phyloP scores from a whole-genome alignment of 2,329 filamentous ascomycete species.

The Thermochaetoides dissita region DNA sequence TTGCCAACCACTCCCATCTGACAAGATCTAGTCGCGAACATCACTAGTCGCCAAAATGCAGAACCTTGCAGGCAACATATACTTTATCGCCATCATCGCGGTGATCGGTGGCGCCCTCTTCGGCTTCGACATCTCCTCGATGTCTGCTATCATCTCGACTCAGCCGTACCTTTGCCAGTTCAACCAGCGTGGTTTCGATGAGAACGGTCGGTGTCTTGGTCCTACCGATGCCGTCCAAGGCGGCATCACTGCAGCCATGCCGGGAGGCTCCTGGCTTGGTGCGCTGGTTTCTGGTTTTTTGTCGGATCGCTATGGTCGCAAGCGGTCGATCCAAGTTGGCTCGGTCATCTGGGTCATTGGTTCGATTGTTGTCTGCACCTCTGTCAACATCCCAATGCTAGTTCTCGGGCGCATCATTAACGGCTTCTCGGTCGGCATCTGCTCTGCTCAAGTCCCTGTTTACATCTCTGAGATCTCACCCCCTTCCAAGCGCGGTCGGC shows the following conservation, averaged over 20 bases:
- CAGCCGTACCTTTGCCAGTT: conserved; percentile 39
- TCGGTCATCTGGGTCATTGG: conserved; percentile 40
- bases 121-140: conserved; percentile 44
- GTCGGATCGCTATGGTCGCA: conserved; percentile 34
- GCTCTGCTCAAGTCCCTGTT: conserved; percentile 52
- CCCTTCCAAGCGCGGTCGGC: conserved; percentile 41
- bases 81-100: conserved; percentile 28
- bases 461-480: conserved; percentile 55
- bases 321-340: conserved; percentile 30
- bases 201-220: too few relatives aligned
- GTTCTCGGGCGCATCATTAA: conserved; percentile 46
- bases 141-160: conserved; percentile 42
- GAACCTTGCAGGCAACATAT: conserved; percentile 24
- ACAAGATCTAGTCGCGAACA: too few relatives aligned
- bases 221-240: conserved; percentile 33
- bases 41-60: conserved; percentile 8
- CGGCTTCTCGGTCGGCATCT: conserved; percentile 52
- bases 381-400: conserved; percentile 41
- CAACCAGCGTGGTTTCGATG: conserved; percentile 18
- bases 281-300: conserved; percentile 33
- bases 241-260: conserved; percentile 37
- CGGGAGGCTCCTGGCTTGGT: conserved; percentile 37
- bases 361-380: conserved; percentile 43
- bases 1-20: too few relatives aligned
- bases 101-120: conserved; percentile 29